These are phyloP conservation scores for Phialemoniopsis sp. DNA, from an alignment of 2,329 filamentous ascomycete genomes.

Conservation along the genomic window DNA sequence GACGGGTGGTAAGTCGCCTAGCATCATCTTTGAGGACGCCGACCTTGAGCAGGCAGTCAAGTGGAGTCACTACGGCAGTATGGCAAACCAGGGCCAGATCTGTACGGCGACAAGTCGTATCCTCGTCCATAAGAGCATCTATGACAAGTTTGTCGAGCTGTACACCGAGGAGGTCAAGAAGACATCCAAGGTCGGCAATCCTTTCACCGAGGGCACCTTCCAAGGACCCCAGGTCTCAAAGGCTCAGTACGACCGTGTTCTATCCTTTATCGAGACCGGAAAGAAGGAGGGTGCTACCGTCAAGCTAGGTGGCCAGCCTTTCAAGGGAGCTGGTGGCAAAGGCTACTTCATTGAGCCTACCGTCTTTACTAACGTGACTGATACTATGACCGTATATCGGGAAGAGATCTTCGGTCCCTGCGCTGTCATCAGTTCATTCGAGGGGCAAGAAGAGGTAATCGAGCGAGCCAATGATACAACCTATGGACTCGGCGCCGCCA, in stretches of 20 bases:
- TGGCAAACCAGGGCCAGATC: conserved; percentile 72
- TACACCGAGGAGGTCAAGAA: conserved; percentile 46
- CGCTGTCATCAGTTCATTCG: conserved; percentile 45
- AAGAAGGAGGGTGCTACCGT: conserved; percentile 58
- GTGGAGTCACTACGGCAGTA: conserved; percentile 38
- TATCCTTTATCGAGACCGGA: conserved; percentile 58
- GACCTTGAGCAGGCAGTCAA: conserved; percentile 52
- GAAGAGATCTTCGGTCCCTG: conserved; percentile 60
- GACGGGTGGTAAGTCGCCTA: conserved; percentile 56
- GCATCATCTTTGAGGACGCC: conserved; percentile 56
- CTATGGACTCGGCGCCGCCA: conserved; percentile 50
- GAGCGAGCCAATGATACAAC: conserved; percentile 45
- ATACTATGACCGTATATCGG: conserved; percentile 21
- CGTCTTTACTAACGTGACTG: conserved; percentile 10
- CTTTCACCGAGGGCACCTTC: conserved; percentile 50
- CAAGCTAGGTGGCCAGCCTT: conserved; percentile 41
- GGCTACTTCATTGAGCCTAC: conserved; percentile 15
- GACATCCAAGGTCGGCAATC: conserved; percentile 50
- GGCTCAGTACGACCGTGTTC: conserved; percentile 57
- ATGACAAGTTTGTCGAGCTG: conserved; percentile 53
- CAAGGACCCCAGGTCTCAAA: conserved; percentile 60
- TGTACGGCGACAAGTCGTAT: conserved; percentile 72
- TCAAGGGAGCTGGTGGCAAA: conserved; percentile 1
- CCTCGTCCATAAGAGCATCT: conserved; percentile 60
- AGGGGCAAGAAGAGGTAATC: conserved; percentile 45